Conservation (phyloP, 495 filamentous ascomycete genomes). For the Ramalina intermedia region DNA sequence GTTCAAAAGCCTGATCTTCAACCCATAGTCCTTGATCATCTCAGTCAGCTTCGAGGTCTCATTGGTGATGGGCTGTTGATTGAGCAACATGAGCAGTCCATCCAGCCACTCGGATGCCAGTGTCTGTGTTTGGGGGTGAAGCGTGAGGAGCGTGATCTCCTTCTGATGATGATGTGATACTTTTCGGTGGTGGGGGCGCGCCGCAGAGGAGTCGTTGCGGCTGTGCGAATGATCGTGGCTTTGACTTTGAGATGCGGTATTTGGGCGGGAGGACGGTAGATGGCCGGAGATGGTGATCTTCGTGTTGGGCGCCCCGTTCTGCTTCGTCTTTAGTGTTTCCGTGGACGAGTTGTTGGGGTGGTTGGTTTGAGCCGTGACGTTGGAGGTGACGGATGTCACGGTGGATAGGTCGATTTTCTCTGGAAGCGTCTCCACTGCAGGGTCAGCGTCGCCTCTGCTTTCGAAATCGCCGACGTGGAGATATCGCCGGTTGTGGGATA, state of each 20-base stretch:
- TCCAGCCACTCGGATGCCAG: slow-evolving; percentile 94
- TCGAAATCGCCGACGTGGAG: slow-evolving; percentile 89
- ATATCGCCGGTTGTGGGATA: slow-evolving; percentile 83
- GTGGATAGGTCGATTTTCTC: slow-evolving; percentile 82
- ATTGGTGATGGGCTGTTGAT: slow-evolving; percentile 90
- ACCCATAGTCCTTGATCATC: slow-evolving; percentile 73
- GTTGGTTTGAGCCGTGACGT: slow-evolving; percentile 50
- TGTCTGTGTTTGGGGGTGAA: slow-evolving; percentile 70
- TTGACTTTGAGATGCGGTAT: slow-evolving; percentile 11
- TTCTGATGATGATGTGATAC: slow-evolving; percentile 27
- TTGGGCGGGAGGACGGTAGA: slow-evolving; percentile 19
- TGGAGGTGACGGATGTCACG: slow-evolving; percentile 86
- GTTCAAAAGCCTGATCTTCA: slow-evolving; percentile 88
- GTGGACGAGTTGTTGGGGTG: slow-evolving; percentile 32
- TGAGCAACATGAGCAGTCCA: slow-evolving; percentile 85
- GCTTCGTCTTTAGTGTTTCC: slow-evolving; percentile 39
- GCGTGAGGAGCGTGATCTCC: slow-evolving; percentile 54
- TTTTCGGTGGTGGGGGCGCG: slow-evolving; percentile 20
- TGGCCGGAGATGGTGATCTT: slow-evolving; percentile 88
- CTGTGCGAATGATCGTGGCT: slow-evolving; percentile 17
- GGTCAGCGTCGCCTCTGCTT: slow-evolving; percentile 43
- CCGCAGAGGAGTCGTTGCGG: slow-evolving; percentile 7
- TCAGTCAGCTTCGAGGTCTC: slow-evolving; percentile 83
- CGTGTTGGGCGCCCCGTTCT: slow-evolving; percentile 41
- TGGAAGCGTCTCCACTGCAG: slow-evolving; percentile 55